phyloP scores from a whole-genome alignment of 192 early-diverging fungal genomes.

The Podila horticola region DNA sequence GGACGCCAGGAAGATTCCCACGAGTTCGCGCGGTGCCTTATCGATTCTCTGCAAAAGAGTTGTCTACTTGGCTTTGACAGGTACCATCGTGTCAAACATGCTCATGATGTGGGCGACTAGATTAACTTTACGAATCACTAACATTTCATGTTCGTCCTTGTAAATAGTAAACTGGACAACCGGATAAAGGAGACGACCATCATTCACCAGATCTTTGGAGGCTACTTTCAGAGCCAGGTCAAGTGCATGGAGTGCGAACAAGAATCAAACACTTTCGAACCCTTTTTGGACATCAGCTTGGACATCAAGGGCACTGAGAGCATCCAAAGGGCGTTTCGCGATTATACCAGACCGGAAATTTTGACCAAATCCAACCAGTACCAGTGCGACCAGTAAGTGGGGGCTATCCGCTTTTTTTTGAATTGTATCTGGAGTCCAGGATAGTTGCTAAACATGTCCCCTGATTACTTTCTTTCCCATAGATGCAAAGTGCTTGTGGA shows the following conservation, averaged over 20 bases:
- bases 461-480: background rate
- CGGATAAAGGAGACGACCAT: conserved; percentile 80
- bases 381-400: conserved; percentile 75
- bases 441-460: background rate
- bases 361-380: conserved; percentile 78
- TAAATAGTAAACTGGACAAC: conserved; percentile 67
- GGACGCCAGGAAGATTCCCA: conserved; percentile 93
- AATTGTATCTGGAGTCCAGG: background rate
- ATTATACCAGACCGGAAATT: conserved; percentile 77
- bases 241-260: conserved; percentile 76
- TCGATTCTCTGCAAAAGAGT: conserved; percentile 78
- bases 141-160: background rate
- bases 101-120: no score
- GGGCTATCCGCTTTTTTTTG: background rate
- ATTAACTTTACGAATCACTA: no score
- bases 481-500: conserved; percentile 82
- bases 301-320: conserved; percentile 75
- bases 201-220: conserved; percentile 86
- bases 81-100: conserved; percentile 9
- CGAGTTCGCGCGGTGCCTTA: conserved; percentile 80
- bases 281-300: conserved; percentile 80
- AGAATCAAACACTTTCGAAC: conserved; percentile 82
- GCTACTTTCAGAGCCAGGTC: conserved; percentile 82
- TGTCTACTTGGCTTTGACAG: conserved; percentile 63
- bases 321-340: conserved; percentile 72